phyloP scores from a whole-genome alignment of 495 filamentous ascomycete genomes.

The Trichoderma orchidacearum region DNA sequence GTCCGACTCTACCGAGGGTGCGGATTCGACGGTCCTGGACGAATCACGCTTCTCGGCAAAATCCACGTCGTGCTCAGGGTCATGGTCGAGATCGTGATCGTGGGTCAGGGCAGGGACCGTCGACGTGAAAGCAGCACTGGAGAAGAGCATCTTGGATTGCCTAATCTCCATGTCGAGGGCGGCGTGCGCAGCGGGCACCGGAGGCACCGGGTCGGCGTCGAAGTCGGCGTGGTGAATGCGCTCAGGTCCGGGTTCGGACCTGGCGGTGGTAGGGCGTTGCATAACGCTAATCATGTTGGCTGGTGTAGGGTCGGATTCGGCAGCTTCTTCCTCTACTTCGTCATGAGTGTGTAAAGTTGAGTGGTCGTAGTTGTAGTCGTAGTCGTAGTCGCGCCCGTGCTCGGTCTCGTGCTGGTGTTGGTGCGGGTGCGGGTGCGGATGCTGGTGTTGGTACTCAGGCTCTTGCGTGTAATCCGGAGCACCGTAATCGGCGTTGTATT shows the following conservation, averaged over 20 bases:
- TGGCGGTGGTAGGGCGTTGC: not conserved
- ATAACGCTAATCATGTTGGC: not conserved
- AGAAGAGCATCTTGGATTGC: slow-evolving; percentile 1
- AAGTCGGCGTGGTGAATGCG: not conserved
- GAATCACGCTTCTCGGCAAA: slow-evolving; percentile 17
- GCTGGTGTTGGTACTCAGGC: not conserved
- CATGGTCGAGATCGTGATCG: slow-evolving; percentile 5
- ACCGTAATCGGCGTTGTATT: not conserved
- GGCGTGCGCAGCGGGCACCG: not conserved
- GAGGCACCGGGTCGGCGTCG: not conserved
- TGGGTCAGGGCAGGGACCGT: not conserved
- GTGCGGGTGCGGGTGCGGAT: not conserved
- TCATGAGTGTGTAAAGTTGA: not conserved
- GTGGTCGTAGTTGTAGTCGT: slow-evolving; percentile 1
- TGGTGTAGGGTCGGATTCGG: not conserved
- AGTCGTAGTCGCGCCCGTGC: not conserved
- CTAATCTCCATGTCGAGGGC: not conserved
- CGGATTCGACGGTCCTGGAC: slow-evolving; percentile 14
- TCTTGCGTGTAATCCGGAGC: not conserved
- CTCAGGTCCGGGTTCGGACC: not conserved
- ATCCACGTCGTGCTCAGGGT: slow-evolving; percentile 5
- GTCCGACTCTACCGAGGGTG: not conserved
- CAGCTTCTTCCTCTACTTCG: not conserved
- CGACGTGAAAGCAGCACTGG: not conserved
- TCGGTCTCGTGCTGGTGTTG: not conserved